Evolutionary conservation across 176 grass and related monocot genomes (phyloP).

Genomic region (Bothriochloa decipiens): DNA sequence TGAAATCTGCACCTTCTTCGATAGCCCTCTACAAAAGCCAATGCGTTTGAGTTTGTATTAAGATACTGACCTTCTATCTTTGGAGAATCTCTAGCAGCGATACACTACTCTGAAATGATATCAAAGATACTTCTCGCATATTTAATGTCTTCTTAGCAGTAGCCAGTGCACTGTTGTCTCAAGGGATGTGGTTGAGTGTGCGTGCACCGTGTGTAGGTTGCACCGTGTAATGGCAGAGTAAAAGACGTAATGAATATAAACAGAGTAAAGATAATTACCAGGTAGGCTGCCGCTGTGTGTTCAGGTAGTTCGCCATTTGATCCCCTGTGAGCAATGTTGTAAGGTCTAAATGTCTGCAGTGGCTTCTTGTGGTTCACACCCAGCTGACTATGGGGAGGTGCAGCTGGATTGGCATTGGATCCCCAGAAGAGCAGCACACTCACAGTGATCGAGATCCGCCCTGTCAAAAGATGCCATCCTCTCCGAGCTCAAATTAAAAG

Average conservation of each 20-base stretch:
- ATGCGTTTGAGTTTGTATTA: neutral
- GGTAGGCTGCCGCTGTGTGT: slow-evolving; percentile 51
- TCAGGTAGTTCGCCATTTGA: slow-evolving; percentile 66
- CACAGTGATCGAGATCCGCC: slow-evolving; percentile 35
- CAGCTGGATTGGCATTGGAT: slow-evolving; percentile 22
- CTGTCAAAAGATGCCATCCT: slow-evolving; percentile 45
- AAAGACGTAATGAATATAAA: no score
- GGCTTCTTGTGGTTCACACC: slow-evolving; percentile 49
- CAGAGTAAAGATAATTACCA: slow-evolving; percentile 4
- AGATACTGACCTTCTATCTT: slow-evolving; percentile 1
- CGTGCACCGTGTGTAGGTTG: no score
- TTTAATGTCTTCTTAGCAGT: no score
- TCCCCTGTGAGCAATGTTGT: slow-evolving; percentile 66
- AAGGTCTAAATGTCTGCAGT: slow-evolving; percentile 63
- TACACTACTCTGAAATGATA: no score
- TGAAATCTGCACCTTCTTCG: slow-evolving; percentile 82
- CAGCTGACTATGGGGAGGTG: neutral
- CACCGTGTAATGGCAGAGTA: no score
- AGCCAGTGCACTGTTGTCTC: no score
- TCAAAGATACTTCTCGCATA: no score
- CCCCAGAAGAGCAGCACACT: slow-evolving; percentile 30
- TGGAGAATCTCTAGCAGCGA: neutral
- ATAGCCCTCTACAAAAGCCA: slow-evolving; percentile 67
- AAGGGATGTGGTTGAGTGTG: no score
- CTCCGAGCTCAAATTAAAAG: neutral